These are phyloP conservation scores for Nematodospora anomalae DNA, from an alignment of 1,139 yeast genomes.

Conservation along the genomic window DNA sequence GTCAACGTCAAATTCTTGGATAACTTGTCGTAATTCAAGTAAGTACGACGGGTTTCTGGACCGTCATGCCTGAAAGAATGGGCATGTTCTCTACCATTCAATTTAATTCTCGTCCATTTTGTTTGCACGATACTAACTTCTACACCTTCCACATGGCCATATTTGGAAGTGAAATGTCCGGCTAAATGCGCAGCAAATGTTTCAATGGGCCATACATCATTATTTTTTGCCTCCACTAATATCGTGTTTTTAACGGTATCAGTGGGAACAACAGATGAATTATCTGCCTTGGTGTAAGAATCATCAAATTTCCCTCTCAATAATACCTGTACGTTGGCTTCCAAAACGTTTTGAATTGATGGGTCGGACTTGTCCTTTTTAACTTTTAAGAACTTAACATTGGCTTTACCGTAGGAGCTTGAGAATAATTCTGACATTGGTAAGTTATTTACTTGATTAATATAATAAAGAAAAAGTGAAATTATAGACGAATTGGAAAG, in stretches of 20 bases:
- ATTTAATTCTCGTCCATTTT: conserved; percentile 70
- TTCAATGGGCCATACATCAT: conserved; percentile 87
- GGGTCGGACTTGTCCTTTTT: conserved; percentile 73
- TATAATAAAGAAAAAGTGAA: too few species aligned
- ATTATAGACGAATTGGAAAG: too few species aligned
- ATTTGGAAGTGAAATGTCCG: conserved; percentile 73
- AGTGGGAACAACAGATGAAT: conserved; percentile 86
- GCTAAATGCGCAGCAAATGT: conserved; percentile 84
- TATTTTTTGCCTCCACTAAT: conserved; percentile 74
- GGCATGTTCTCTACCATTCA: conserved; percentile 68
- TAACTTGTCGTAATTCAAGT: conserved; percentile 50
- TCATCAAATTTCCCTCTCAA: conserved; percentile 75
- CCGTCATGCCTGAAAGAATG: conserved; percentile 88
- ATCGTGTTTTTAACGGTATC: conserved; percentile 92
- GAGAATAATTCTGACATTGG: conserved; percentile 25
- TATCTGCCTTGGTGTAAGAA: conserved; percentile 85
- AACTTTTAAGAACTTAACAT: conserved; percentile 87
- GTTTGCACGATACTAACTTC: conserved; percentile 67
- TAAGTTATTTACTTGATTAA: background rate
- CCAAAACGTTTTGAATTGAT: conserved; percentile 73
- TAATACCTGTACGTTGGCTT: conserved; percentile 75
- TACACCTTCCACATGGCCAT: conserved; percentile 71
- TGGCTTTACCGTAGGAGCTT: conserved; percentile 85
- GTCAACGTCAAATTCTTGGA: conserved; percentile 52
- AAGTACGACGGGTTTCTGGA: conserved; percentile 68